phyloP scores from a whole-genome alignment of 768 basidiomycete genomes.

The Suillus tomentosus region DNA sequence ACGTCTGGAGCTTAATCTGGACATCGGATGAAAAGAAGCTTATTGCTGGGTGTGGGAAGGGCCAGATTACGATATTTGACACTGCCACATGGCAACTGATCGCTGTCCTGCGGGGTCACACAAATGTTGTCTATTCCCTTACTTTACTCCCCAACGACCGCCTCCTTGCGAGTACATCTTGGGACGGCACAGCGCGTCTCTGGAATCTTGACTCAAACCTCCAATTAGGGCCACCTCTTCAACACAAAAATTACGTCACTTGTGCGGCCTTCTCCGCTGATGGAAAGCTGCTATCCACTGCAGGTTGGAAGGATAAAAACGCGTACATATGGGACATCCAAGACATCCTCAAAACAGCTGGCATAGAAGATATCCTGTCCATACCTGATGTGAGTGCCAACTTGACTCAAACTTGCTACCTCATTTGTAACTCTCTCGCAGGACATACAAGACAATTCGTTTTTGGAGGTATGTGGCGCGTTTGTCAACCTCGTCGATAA shows the following conservation, averaged over 20 bases:
- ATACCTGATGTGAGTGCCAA: background rate
- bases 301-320: background rate
- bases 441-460: no score
- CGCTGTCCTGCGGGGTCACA: no score
- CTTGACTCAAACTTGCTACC: background rate
- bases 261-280: background rate
- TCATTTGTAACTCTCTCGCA: no score
- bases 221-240: background rate
- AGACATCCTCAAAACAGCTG: background rate
- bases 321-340: background rate
- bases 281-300: background rate
- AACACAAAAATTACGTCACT: accelerated
- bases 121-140: no score
- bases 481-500: no score
- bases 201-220: background rate
- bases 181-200: background rate
- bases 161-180: background rate
- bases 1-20: no score
- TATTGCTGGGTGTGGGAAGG: background rate
- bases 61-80: background rate
- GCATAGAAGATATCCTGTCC: background rate
- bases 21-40: background rate
- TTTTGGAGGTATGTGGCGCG: no score
- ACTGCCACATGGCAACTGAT: background rate
- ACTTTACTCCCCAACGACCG: background rate